phyloP scores from a whole-genome alignment of 257 asterid genomes.

The Hygrophila difformis region DNA sequence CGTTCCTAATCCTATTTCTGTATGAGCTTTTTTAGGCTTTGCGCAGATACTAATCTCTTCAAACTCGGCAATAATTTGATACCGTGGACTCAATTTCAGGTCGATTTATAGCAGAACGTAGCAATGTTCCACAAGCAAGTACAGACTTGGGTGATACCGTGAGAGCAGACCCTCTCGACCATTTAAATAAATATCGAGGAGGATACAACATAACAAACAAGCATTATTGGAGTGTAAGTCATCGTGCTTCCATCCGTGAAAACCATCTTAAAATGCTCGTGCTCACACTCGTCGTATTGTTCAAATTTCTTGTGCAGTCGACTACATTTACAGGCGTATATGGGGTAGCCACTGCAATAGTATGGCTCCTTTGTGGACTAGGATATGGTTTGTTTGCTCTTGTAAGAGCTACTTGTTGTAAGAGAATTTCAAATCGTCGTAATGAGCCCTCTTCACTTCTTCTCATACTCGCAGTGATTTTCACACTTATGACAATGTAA shows the following conservation, averaged over 20 bases:
- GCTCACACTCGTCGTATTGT: too few relatives aligned
- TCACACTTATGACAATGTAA: too few relatives aligned
- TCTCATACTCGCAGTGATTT: too few relatives aligned
- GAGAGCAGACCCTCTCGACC: conserved; percentile 49
- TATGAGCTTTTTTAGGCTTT: not conserved
- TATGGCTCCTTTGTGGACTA: conserved; percentile 53
- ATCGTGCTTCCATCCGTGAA: not conserved
- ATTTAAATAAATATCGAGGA: conserved; percentile 60
- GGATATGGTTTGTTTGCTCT: conserved; percentile 41
- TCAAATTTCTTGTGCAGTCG: conserved; percentile 50
- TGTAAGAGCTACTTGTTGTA: conserved; percentile 19
- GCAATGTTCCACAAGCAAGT: conserved; percentile 9
- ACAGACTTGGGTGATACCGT: conserved; percentile 41
- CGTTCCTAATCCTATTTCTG: not conserved
- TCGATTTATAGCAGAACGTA: conserved; percentile 27
- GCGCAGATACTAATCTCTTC: too few relatives aligned
- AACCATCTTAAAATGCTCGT: too few relatives aligned
- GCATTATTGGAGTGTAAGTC: conserved; percentile 80
- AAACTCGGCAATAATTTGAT: conserved; percentile 12
- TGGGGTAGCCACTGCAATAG: conserved; percentile 43
- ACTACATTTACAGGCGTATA: conserved; percentile 51
- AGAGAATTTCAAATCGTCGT: too few relatives aligned
- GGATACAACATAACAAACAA: conserved; percentile 60
- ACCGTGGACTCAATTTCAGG: conserved; percentile 26
- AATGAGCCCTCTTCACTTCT: too few relatives aligned